phyloP scores from a whole-genome alignment of 331 rosid species.

The Malus hybrid region DNA sequence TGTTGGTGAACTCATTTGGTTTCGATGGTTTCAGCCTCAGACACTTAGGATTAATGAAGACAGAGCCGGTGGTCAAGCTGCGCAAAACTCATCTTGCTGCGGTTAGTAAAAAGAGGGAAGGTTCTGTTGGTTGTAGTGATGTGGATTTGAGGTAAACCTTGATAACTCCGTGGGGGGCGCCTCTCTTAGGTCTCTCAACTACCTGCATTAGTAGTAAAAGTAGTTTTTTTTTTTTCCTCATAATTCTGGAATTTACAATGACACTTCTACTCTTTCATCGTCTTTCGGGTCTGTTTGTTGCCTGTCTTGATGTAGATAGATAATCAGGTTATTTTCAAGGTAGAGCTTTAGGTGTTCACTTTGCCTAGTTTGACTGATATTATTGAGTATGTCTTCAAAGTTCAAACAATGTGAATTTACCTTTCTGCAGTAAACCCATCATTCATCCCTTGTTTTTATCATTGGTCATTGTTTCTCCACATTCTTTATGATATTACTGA shows the following conservation, averaged over 20 bases:
- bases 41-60: slow-evolving; percentile 60
- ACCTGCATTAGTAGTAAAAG: slow-evolving; percentile 13
- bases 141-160: slow-evolving; percentile 24
- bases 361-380: background rate
- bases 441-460: background rate
- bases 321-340: slow-evolving; percentile 14
- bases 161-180: slow-evolving; percentile 1
- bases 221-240: background rate
- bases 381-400: background rate
- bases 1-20: slow-evolving; percentile 13
- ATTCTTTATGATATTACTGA: background rate
- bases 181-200: slow-evolving; percentile 15
- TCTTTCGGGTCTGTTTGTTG: slow-evolving; percentile 1
- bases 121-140: slow-evolving; percentile 16
- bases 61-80: slow-evolving; percentile 44
- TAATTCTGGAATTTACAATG: background rate
- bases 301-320: slow-evolving; percentile 23
- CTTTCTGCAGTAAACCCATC: background rate
- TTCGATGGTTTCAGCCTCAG: slow-evolving; percentile 45
- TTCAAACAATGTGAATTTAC: background rate
- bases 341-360: background rate
- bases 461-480: background rate
- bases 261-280: background rate
- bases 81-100: slow-evolving; percentile 67
- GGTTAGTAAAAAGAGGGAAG: slow-evolving; percentile 33